Evolutionary conservation across 805 yeast species (phyloP).

Genomic region (Suhomyces emberorum): DNA sequence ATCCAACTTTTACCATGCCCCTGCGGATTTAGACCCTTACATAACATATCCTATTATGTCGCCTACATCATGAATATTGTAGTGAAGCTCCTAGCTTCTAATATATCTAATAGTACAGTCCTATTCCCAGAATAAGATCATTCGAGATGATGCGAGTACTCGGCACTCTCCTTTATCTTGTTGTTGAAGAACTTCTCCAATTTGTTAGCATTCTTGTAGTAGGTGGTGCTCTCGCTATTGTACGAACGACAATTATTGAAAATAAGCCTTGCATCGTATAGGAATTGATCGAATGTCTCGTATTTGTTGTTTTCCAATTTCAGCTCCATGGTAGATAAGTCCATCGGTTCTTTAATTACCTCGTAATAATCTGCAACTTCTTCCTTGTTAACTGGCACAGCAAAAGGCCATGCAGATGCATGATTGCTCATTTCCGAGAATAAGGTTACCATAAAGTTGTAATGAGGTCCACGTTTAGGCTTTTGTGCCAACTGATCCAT

Average conservation of each 20-base stretch:
- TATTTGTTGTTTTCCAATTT: constrained; percentile 90
- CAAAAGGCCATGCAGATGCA: constrained; percentile 98
- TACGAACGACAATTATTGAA: constrained; percentile 90
- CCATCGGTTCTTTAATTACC: constrained; percentile 98
- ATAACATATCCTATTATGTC: not conserved
- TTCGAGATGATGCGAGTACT: constrained; percentile 79
- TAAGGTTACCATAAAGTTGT: constrained; percentile 86
- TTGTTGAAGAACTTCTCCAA: constrained; percentile 83
- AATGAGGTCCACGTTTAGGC: constrained; percentile 93
- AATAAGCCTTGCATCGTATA: constrained; percentile 81
- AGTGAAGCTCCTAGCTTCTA: no score
- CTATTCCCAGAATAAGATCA: constrained; percentile 13
- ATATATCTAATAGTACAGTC: not conserved
- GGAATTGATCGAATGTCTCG: constrained; percentile 84
- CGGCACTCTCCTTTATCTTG: constrained; percentile 87
- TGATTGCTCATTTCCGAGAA: constrained; percentile 88
- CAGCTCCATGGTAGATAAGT: constrained; percentile 89
- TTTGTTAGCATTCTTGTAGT: constrained; percentile 90
- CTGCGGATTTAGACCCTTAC: no score
- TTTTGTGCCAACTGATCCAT: constrained; percentile 96
- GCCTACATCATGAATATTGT: no score
- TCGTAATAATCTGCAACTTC: constrained; percentile 97
- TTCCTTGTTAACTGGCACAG: constrained; percentile 85
- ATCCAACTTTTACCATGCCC: no score
- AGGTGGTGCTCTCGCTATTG: constrained; percentile 92